phyloP scores from a whole-genome alignment of 179 eudicot genomes.

The Silene noctiflora region DNA sequence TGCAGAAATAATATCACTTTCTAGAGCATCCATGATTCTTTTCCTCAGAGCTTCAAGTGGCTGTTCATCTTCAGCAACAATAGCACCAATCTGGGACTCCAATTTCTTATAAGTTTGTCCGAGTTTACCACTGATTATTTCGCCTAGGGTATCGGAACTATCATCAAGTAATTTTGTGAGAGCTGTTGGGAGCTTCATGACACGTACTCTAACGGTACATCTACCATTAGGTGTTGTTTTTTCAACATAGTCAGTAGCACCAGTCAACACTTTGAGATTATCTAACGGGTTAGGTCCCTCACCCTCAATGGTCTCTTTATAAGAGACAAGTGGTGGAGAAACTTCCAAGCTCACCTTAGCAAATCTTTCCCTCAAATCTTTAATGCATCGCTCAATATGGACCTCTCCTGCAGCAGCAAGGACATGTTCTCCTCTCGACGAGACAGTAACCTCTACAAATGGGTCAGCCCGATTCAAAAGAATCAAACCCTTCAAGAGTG shows the following conservation, averaged over 20 bases:
- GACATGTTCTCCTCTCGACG: conserved; percentile 90
- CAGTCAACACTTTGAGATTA: conserved; percentile 45
- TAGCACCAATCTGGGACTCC: conserved; percentile 51
- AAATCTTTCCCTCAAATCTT: conserved; percentile 85
- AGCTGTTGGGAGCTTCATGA: conserved; percentile 74
- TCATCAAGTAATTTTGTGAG: conserved; percentile 80
- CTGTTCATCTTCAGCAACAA: conserved; percentile 50
- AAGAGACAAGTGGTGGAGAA: conserved; percentile 87
- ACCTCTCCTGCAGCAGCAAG: conserved; percentile 97
- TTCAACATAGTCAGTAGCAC: conserved; percentile 56
- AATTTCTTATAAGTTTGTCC: conserved; percentile 53
- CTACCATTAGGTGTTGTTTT: conserved; percentile 82
- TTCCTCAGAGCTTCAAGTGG: conserved; percentile 68
- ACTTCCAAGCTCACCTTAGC: conserved; percentile 83
- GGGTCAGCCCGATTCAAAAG: conserved; percentile 89
- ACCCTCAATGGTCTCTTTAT: conserved; percentile 81
- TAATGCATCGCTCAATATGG: conserved; percentile 87
- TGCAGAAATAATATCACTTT: conserved; percentile 49
- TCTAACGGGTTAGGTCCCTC: conserved; percentile 60
- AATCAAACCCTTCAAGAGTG: conserved; percentile 78
- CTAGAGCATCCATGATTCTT: conserved; percentile 63
- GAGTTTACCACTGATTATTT: conserved; percentile 66
- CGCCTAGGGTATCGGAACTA: conserved; percentile 62
- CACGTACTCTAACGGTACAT: conserved; percentile 73
- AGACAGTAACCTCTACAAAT: conserved; percentile 88